Conservation (phyloP, 1,284 basidiomycete species). For the Entoloma clypeatum region DNA sequence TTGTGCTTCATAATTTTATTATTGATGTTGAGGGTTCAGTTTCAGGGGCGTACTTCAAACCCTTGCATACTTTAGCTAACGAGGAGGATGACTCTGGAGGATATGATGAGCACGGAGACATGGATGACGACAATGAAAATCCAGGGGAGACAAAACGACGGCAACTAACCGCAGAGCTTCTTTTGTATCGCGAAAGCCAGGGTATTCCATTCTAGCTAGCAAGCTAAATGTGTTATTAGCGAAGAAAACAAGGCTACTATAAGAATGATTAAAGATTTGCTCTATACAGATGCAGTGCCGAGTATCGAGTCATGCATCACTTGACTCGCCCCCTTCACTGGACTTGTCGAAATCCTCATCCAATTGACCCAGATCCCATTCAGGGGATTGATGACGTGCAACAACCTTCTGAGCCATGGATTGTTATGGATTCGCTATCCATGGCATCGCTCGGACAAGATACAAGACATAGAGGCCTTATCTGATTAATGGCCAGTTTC, state of each 20-base stretch:
- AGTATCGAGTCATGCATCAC: too few species aligned
- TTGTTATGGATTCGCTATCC: too few species aligned
- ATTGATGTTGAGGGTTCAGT: conserved; percentile 31
- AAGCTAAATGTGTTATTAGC: too few species aligned
- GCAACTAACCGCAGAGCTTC: conserved; percentile 10
- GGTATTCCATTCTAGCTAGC: conserved; percentile 4
- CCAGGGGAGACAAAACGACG: too few species aligned
- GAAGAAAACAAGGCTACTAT: too few species aligned
- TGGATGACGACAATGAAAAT: conserved; percentile 11
- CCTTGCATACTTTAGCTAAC: conserved; percentile 9
- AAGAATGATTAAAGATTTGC: too few species aligned
- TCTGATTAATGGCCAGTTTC: too few species aligned
- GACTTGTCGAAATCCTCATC: not conserved
- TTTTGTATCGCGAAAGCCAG: conserved; percentile 1
- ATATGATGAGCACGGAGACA: conserved; percentile 3
- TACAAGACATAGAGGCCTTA: too few species aligned
- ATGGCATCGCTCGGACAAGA: too few species aligned
- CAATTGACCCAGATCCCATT: not conserved
- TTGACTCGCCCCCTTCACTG: too few species aligned
- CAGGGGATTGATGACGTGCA: not conserved
- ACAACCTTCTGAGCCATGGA: not conserved
- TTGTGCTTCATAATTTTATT: conserved; percentile 35
- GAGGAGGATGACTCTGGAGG: conserved; percentile 14
- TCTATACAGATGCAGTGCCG: too few species aligned
- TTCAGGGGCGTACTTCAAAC: conserved; percentile 14